phyloP scores from a whole-genome alignment of 768 basidiomycete genomes.

The Mycena galopus region DNA sequence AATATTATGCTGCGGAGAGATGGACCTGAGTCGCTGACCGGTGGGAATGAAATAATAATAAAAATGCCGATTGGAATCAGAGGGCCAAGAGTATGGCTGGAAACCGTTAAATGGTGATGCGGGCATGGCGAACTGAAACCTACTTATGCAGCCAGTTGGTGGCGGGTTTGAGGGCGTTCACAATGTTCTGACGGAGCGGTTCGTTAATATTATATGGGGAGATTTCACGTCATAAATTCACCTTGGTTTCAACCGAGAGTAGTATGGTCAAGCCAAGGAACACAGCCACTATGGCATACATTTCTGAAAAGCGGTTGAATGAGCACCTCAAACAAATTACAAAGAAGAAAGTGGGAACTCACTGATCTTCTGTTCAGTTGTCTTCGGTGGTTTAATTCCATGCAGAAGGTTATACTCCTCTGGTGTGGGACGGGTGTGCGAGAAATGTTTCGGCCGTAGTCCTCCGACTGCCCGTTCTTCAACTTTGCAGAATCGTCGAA shows the following conservation, averaged over 20 bases:
- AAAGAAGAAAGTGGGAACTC: not conserved
- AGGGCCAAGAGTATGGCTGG: constrained; percentile 57
- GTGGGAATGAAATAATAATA: constrained; percentile 54
- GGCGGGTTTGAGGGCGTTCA: constrained; percentile 60
- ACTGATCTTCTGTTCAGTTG: constrained; percentile 22
- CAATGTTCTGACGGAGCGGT: too few species aligned
- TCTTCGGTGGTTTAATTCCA: constrained; percentile 27
- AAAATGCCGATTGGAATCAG: constrained; percentile 69
- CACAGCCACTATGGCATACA: constrained; percentile 46
- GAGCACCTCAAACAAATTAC: not conserved
- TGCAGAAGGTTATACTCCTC: constrained; percentile 47
- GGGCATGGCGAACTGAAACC: constrained; percentile 13
- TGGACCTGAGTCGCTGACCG: not conserved
- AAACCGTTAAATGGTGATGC: not conserved
- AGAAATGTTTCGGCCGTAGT: constrained; percentile 5
- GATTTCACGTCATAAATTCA: too few species aligned
- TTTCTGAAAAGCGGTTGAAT: constrained; percentile 17
- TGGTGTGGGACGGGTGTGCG: constrained; percentile 55
- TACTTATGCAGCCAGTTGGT: constrained; percentile 63
- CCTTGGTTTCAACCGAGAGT: constrained; percentile 57
- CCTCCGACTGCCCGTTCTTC: not conserved
- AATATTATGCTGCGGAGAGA: not conserved
- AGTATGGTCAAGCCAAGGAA: constrained; percentile 49
- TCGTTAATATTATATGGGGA: too few species aligned
- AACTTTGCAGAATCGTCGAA: constrained; percentile 6